Base-by-base conservation (phyloP, 306 rosid species). In the Begonia loranthoides region DNA sequence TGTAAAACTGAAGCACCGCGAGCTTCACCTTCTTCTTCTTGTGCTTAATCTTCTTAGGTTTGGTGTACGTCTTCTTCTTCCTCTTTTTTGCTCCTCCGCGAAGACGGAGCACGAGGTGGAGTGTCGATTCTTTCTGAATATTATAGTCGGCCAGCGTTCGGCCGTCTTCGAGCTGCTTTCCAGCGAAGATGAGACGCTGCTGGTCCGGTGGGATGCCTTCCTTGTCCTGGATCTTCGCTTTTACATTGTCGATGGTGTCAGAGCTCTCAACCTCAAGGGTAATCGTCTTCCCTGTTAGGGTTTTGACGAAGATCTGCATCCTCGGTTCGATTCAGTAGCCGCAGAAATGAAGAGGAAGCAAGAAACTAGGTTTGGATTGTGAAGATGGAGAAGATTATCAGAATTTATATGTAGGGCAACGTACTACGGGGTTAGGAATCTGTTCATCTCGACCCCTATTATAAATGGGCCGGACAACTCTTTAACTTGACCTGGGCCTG, bases 11-110 rank as follows among this genome's bases (percentile, higher is more conserved):
- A 1, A 87, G 81, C 3, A 83, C 57, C 0, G 94, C 78, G 54
- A 87, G 87, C 92, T 87, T 87, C 4, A 87, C 92, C 85, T 87
- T 87, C 92, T 79, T 87, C 8, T 87, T 77, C 79, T 87, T 87
- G 81, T 87, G 96, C 85, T 87, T 87, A 73, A 87, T 83, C 78
- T 87, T 87, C 85, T 87, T 87, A 0, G 96, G 96, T 75, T 83
- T 87, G 46, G 96, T 83, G 76, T 87, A 83, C 45, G 96, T 87
- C 87, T 87, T 87, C 94, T 87, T 87, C 94, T 87, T 87, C 4
- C 96, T 59, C 85, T 87, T 87, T 74, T 87, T 87, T 9, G 96
- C 96, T 0, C 96, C 96, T 10, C 96, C 96, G 2, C 96, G 79
- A 54, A 87, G 94, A 19, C 96, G 90, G 57, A 87, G 96, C 9